These are phyloP conservation scores for Fraxinus dipetala DNA, from an alignment of 305 asterid genomes.

Conservation along the genomic window DNA sequence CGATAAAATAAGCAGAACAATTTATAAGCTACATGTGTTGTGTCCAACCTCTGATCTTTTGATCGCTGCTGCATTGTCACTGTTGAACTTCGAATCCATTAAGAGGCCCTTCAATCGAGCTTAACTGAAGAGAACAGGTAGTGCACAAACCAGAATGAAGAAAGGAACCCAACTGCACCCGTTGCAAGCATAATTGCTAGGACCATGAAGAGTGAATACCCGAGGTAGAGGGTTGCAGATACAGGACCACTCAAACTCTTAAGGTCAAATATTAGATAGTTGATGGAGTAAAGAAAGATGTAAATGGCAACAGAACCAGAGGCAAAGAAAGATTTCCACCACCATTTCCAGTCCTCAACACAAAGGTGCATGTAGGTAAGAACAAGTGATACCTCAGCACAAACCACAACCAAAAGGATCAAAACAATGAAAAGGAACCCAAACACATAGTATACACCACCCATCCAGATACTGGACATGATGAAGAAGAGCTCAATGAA, in stretches of 20 bases:
- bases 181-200: slow-evolving; percentile 67
- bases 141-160: slow-evolving; percentile 72
- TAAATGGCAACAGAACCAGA: slow-evolving; percentile 70
- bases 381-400: slow-evolving; percentile 70
- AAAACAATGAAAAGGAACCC: slow-evolving; percentile 63
- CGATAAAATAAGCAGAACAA: slow-evolving; percentile 21
- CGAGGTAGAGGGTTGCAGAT: slow-evolving; percentile 64
- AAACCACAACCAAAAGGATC: slow-evolving; percentile 54
- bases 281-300: slow-evolving; percentile 58
- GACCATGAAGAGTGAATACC: slow-evolving; percentile 68
- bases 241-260: slow-evolving; percentile 72
- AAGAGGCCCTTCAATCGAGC: slow-evolving; percentile 37
- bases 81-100: not conserved
- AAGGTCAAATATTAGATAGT: slow-evolving; percentile 65
- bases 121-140: slow-evolving; percentile 64
- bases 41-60: not conserved
- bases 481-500: slow-evolving; percentile 72
- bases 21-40: not conserved
- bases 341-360: slow-evolving; percentile 76
- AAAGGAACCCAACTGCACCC: slow-evolving; percentile 63
- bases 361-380: slow-evolving; percentile 74
- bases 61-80: not conserved
- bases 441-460: slow-evolving; percentile 70
- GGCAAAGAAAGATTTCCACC: slow-evolving; percentile 80
- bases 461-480: slow-evolving; percentile 70